phyloP scores from a whole-genome alignment of 495 filamentous ascomycete species.

The Aspergillus saccharolyticus region DNA sequence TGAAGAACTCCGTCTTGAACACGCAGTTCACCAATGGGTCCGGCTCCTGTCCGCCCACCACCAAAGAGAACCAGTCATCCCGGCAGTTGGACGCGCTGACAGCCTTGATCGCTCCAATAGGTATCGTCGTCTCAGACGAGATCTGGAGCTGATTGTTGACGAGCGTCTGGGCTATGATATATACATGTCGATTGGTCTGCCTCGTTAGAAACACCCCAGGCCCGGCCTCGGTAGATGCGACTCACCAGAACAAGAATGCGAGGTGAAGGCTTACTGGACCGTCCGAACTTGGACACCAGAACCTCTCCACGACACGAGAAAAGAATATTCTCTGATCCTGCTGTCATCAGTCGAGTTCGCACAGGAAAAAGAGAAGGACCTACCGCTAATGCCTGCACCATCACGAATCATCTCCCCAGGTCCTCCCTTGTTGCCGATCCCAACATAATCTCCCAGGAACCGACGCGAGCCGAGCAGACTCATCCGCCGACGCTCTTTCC shows the following conservation, averaged over 20 bases:
- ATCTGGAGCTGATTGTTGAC: conserved; percentile 79
- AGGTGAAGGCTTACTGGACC: conserved; percentile 87
- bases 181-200: conserved; percentile 75
- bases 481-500: conserved; percentile 87
- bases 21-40: conserved; percentile 89
- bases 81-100: conserved; percentile 71
- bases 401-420: conserved; percentile 77
- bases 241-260: conserved; percentile 73
- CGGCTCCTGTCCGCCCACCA: conserved; percentile 83
- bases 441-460: conserved; percentile 94
- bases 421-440: conserved; percentile 72
- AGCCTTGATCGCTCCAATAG: conserved; percentile 81
- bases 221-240: not conserved
- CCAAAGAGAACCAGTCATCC: conserved; percentile 96
- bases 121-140: conserved; percentile 71
- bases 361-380: conserved; percentile 11
- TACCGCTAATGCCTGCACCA: conserved; percentile 56
- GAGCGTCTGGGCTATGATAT: conserved; percentile 78
- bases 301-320: conserved; percentile 91
- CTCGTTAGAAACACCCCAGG: conserved; percentile 13
- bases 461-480: conserved; percentile 85
- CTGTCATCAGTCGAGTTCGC: conserved; percentile 8
- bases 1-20: conserved; percentile 97
- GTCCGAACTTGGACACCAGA: conserved; percentile 87
- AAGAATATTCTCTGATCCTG: conserved; percentile 63